Evolutionary conservation across 2,329 filamentous ascomycete genomes (phyloP), one percentile per base, ranked within the genome.

Genomic region (Sporothrix inflata): DNA sequence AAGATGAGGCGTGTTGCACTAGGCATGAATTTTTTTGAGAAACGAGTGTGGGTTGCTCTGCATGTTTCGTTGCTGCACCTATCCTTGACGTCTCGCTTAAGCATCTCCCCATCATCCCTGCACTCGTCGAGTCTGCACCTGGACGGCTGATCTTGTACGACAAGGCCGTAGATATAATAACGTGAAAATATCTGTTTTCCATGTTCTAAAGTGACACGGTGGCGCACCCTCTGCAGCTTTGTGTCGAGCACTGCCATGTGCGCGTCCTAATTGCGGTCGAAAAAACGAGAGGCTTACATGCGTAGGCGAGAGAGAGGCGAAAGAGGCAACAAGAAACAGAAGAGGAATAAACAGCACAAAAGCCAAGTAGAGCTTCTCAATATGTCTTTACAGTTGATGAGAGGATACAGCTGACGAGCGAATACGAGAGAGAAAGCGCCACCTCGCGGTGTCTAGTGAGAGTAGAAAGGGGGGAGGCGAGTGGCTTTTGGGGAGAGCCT

Each of bases 11-110:
- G 61, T 47, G 14, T 16, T 45, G 4, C n/a, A 63, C 16, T 24
- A 5, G 4, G 7, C 5, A n/a, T n/a, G n/a, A n/a, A n/a, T n/a
- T n/a, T n/a, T n/a, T n/a, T n/a, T n/a, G n/a, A 63, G 38, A 45
- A 14, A n/a, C 55, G n/a, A 45, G 9, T 27, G 16, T 16, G 11
- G 16, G 9, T 11, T 27, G 30, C 19, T 21, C 6, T 47, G 4
- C 16, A 51, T 49, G 19, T 12, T 40, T 53, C 4, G 16, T 34
- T 49, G 14, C 51, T 61, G 16, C 51, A 53, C 30, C n/a, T 40
- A 42, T 45, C 49, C 66, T 16, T 55, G 66, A 57, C 49, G 19
- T 45, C n/a, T 69, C 66, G 66, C 49, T 69, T 55, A 69, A n/a
- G 49, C 27, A 21, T 45, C 42, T 27, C 5, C 24, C 60, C 38